Conservation (phyloP, 345 rosid genomes). For the Syzygium oleosum region DNA sequence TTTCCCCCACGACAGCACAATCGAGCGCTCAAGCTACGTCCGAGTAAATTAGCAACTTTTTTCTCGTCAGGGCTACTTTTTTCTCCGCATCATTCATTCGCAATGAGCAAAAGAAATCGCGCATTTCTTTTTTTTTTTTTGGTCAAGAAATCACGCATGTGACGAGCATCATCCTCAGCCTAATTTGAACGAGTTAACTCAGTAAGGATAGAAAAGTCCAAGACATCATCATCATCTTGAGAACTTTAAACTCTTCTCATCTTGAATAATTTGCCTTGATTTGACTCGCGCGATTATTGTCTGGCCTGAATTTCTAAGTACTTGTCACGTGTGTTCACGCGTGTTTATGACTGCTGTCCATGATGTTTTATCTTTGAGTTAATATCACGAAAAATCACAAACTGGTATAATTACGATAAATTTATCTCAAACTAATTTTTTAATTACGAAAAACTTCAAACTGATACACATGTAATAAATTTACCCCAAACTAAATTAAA, state of each 20-base stretch:
- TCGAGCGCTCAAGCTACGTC: too few relatives aligned
- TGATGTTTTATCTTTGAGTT: not conserved
- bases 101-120: not conserved
- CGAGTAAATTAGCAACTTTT: too few relatives aligned
- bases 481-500: too few relatives aligned
- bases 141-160: not conserved
- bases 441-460: too few relatives aligned
- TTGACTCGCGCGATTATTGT: not conserved
- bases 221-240: slow-evolving; percentile 2
- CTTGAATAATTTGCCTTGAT: not conserved
- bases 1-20: too few relatives aligned
- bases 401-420: too few relatives aligned
- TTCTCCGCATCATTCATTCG: too few relatives aligned
- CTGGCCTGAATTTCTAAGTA: not conserved
- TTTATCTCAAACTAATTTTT: too few relatives aligned
- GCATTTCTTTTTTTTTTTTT: too few relatives aligned
- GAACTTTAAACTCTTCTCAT: not conserved
- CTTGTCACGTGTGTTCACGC: not conserved
- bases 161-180: not conserved
- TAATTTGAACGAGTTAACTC: not conserved
- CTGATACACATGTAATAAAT: too few relatives aligned
- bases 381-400: too few relatives aligned
- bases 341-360: not conserved
- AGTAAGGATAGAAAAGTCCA: not conserved
- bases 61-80: too few relatives aligned